A percentile compares a stretch with the other conserved stretches of the same genome.
Conservation (phyloP, 2,329 filamentous ascomycete species). For the Calonectria henricotiae region DNA sequence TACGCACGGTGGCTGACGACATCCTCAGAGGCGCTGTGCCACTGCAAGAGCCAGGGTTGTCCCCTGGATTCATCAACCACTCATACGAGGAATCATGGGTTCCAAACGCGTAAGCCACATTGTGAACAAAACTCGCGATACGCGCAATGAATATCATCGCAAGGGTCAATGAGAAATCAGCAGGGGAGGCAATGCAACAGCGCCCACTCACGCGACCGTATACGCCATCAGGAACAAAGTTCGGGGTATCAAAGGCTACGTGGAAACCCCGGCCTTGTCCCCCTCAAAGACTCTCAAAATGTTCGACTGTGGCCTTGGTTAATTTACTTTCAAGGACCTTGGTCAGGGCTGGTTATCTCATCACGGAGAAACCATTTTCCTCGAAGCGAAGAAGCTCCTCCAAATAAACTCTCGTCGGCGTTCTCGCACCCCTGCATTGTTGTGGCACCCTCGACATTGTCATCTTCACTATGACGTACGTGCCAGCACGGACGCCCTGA, state of each 20-base stretch:
- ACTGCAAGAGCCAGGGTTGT: not conserved
- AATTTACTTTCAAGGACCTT: not conserved
- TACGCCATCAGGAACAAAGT: slow-evolving; percentile 1
- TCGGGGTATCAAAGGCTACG: not conserved
- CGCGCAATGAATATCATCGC: not conserved
- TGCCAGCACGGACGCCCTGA: slow-evolving; percentile 3
- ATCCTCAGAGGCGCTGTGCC: slow-evolving; percentile 16
- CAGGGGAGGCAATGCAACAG: slow-evolving; percentile 3
- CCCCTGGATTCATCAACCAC: not conserved
- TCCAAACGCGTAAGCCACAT: slow-evolving; percentile 8
- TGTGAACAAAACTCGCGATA: not conserved
- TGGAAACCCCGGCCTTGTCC: not conserved
- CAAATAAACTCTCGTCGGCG: slow-evolving; percentile 21
- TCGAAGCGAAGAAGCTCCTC: not conserved
- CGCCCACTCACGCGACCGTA: slow-evolving; percentile 9
- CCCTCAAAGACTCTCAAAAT: not conserved
- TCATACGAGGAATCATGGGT: slow-evolving; percentile 1
- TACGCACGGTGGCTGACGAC: slow-evolving; percentile 3
- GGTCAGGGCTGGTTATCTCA: not conserved
- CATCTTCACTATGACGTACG: slow-evolving; percentile 18
- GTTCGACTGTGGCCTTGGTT: too few species aligned
- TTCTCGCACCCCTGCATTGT: not conserved
- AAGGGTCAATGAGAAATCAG: not conserved
- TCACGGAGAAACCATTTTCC: not conserved
- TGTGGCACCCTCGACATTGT: slow-evolving; percentile 11